These are phyloP conservation scores for Mucor circinelloides DNA, from an alignment of 371 early-diverging fungal genomes.

Conservation along the genomic window DNA sequence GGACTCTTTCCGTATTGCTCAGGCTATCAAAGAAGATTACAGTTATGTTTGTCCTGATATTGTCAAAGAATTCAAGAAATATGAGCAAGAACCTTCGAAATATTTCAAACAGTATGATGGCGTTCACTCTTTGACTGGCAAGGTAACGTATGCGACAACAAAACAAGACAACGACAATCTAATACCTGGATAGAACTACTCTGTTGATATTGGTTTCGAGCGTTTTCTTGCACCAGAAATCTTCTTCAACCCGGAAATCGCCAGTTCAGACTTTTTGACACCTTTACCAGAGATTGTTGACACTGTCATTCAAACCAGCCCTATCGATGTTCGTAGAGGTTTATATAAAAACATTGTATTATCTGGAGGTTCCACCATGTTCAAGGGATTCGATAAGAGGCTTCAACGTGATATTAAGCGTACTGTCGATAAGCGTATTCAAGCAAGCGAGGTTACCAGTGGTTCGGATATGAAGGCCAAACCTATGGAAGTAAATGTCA, in stretches of 20 bases:
- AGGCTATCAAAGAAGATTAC: slow-evolving; percentile 94
- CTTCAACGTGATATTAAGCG: slow-evolving; percentile 94
- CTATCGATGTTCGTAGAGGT: slow-evolving; percentile 96
- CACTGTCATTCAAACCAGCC: slow-evolving; percentile 93
- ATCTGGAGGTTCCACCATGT: slow-evolving; percentile 98
- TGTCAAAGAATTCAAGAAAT: slow-evolving; percentile 94
- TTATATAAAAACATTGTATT: slow-evolving; percentile 98
- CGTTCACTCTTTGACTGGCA: slow-evolving; percentile 83
- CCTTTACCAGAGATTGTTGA: slow-evolving; percentile 96
- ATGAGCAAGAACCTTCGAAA: slow-evolving; percentile 86
- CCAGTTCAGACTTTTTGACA: slow-evolving; percentile 94
- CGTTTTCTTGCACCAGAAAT: slow-evolving; percentile 98
- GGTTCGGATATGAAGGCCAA: slow-evolving; percentile 65
- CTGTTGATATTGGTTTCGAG: slow-evolving; percentile 96
- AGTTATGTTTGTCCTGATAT: slow-evolving; percentile 97
- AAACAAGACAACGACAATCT: neutral
- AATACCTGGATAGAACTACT: slow-evolving; percentile 63
- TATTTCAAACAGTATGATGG: slow-evolving; percentile 87
- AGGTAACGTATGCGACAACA: slow-evolving; percentile 47
- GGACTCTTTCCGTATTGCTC: slow-evolving; percentile 92
- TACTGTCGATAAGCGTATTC: slow-evolving; percentile 82
- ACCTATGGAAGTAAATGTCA: slow-evolving; percentile 94
- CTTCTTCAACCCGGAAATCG: slow-evolving; percentile 98
- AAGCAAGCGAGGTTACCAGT: slow-evolving; percentile 70
- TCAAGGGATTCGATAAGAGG: slow-evolving; percentile 94